phyloP scores from a whole-genome alignment of 805 yeast genomes.

The Kodamaea nitidulidarum region DNA sequence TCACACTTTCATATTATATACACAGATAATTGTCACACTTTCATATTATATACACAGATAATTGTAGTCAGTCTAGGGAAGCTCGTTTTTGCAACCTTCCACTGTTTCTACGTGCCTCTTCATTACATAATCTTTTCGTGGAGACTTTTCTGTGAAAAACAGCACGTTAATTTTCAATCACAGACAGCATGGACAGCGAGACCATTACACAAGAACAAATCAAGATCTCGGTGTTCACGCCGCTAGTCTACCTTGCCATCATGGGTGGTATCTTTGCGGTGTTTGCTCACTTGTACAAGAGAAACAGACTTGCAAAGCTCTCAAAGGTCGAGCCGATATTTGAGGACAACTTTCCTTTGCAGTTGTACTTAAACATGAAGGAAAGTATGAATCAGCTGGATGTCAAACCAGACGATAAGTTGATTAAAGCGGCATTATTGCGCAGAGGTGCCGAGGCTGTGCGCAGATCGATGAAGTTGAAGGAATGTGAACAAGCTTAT shows the following conservation, averaged over 20 bases:
- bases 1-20: too few species aligned
- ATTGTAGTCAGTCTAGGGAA: too few species aligned
- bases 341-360: constrained; percentile 60
- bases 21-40: too few species aligned
- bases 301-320: constrained; percentile 49
- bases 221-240: constrained; percentile 50
- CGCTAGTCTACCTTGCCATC: constrained; percentile 70
- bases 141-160: not conserved
- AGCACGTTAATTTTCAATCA: constrained; percentile 1
- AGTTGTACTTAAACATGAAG: constrained; percentile 58
- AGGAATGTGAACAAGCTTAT: constrained; percentile 71
- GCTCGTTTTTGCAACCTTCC: too few species aligned
- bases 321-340: constrained; percentile 69
- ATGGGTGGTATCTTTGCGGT: constrained; percentile 60
- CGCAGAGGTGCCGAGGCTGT: constrained; percentile 79
- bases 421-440: constrained; percentile 57
- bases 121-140: not conserved
- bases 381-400: constrained; percentile 35
- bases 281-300: constrained; percentile 67
- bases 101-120: too few species aligned
- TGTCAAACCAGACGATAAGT: constrained; percentile 67
- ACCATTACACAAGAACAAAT: constrained; percentile 20
- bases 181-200: constrained; percentile 10
- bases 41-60: too few species aligned
- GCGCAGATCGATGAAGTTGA: constrained; percentile 75